Conservation (phyloP, 768 basidiomycete species). For the Lactifluus volemus region DNA sequence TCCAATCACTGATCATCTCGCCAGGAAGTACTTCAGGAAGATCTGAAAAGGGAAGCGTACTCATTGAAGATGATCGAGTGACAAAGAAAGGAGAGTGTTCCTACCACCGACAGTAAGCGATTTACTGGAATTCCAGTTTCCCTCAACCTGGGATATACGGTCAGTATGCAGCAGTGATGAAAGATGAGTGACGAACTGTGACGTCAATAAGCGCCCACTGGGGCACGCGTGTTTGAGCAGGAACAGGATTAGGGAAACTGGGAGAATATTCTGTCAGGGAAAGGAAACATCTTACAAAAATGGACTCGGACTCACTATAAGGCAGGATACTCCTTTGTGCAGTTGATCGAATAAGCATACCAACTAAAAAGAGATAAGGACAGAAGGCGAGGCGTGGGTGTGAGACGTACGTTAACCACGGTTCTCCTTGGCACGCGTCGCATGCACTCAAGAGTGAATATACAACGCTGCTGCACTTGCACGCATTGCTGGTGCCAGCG, state of each 20-base stretch:
- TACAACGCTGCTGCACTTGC: slow-evolving; percentile 5
- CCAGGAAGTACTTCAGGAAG: background rate
- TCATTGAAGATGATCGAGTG: background rate
- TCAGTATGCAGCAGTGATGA: background rate
- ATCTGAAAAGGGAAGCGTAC: background rate
- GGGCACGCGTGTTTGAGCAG: background rate
- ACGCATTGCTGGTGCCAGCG: no score
- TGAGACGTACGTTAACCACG: background rate
- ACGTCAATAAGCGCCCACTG: slow-evolving; percentile 2
- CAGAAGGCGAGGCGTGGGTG: no score
- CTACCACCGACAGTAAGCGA: background rate
- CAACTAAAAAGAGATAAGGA: background rate
- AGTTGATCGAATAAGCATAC: background rate
- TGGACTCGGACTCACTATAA: slow-evolving; percentile 1
- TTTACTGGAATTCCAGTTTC: background rate
- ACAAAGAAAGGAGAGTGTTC: background rate
- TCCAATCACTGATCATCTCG: no score
- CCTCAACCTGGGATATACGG: background rate
- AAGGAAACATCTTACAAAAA: no score
- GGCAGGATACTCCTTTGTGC: background rate
- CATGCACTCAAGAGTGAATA: slow-evolving; percentile 12
- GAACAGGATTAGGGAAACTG: slow-evolving; percentile 6
- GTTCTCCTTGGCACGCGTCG: no score
- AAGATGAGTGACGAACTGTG: background rate
- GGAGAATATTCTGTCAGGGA: background rate